phyloP scores from a whole-genome alignment of 139 green algal species.

The Nannochloris sp. region DNA sequence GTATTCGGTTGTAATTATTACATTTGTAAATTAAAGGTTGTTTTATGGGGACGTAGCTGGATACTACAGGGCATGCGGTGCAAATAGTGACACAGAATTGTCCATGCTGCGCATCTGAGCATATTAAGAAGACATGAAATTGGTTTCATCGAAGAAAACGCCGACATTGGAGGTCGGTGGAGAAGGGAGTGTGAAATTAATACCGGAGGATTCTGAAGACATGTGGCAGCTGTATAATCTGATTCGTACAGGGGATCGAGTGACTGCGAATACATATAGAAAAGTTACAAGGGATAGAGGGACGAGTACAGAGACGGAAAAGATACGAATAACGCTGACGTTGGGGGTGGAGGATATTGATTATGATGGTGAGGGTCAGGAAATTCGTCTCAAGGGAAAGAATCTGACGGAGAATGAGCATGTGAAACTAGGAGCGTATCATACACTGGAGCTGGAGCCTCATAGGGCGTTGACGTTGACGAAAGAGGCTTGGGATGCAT shows the following conservation, averaged over 20 bases:
- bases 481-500: slow-evolving; percentile 75
- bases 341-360: slow-evolving; percentile 69
- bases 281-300: slow-evolving; percentile 43
- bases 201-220: slow-evolving; percentile 83
- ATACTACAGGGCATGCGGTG: no score
- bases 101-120: no score
- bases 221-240: slow-evolving; percentile 92
- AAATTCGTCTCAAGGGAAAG: slow-evolving; percentile 28
- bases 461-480: slow-evolving; percentile 67
- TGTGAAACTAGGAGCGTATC: slow-evolving; percentile 86
- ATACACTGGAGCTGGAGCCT: slow-evolving; percentile 86
- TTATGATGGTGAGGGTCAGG: slow-evolving; percentile 68
- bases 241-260: slow-evolving; percentile 57
- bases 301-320: slow-evolving; percentile 52
- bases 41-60: no score
- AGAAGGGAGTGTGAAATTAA: slow-evolving; percentile 59
- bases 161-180: slow-evolving; percentile 37
- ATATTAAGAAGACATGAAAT: no score
- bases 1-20: no score
- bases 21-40: no score
- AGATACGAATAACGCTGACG: slow-evolving; percentile 72
- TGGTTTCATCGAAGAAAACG: no score
- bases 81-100: no score
- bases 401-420: slow-evolving; percentile 81
- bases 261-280: slow-evolving; percentile 40